A percentile compares a stretch with the other conserved stretches of the same genome.
Conservation (phyloP, 768 basidiomycete species). For the Tubosaeta sp. region DNA sequence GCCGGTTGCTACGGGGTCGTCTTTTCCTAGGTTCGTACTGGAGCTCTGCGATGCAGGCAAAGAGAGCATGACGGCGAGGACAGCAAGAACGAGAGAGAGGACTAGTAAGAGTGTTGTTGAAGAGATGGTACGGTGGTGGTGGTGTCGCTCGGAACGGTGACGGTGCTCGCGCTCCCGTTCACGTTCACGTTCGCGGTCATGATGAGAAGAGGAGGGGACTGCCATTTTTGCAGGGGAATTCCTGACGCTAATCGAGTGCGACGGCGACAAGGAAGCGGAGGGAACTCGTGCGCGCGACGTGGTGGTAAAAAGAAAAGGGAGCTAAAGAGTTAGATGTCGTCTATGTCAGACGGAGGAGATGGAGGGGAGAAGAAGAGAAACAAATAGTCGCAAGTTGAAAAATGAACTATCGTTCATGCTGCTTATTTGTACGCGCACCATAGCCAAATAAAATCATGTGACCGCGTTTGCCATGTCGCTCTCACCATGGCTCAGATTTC, state of each 20-base stretch:
- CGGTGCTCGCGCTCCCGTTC: constrained; percentile 54
- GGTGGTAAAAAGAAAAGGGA: constrained; percentile 33
- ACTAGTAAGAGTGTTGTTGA: constrained; percentile 86
- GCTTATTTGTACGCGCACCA: constrained; percentile 26
- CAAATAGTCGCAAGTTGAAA: constrained; percentile 14
- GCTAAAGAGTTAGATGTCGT: constrained; percentile 6
- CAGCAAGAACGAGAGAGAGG: constrained; percentile 79
- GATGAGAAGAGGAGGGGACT: constrained; percentile 80
- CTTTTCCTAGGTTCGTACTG: constrained; percentile 27
- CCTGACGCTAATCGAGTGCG: constrained; percentile 56
- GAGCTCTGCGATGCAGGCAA: constrained; percentile 56
- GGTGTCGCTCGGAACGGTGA: constrained; percentile 60
- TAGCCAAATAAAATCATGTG: constrained; percentile 32
- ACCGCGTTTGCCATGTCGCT: constrained; percentile 23
- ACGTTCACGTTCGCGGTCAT: constrained; percentile 50
- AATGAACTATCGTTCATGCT: constrained; percentile 26
- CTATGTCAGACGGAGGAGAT: constrained; percentile 17
- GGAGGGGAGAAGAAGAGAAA: constrained; percentile 11
- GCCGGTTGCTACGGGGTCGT: constrained; percentile 42
- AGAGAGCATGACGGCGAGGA: constrained; percentile 88
- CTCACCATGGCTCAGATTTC: constrained; percentile 27
- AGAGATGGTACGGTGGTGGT: constrained; percentile 81
- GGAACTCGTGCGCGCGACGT: constrained; percentile 66
- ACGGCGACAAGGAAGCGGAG: constrained; percentile 74
- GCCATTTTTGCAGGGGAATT: constrained; percentile 58